Percentiles rank a stretch among this genome's conserved stretches.
These are phyloP conservation scores for Pseudocercospora pini-densiflorae DNA, from an alignment of 2,329 filamentous ascomycete genomes.

Conservation along the genomic window DNA sequence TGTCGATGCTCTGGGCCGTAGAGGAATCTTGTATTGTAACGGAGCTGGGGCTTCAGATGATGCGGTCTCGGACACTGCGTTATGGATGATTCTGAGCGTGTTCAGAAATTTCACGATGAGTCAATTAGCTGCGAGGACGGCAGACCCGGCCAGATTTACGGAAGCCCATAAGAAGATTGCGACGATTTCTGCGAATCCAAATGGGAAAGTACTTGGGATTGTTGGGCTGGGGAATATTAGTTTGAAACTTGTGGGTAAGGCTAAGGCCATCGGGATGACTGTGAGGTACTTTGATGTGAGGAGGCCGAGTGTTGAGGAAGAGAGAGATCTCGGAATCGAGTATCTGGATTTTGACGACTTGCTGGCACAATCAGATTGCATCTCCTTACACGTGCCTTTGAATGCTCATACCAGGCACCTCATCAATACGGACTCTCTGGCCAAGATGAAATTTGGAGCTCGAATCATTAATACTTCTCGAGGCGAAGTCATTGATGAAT, in stretches of 20 bases:
- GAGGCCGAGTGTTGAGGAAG: background rate
- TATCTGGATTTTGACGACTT: background rate
- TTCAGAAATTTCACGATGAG: slow-evolving; percentile 72
- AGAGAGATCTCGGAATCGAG: background rate
- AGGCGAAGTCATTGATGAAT: slow-evolving; percentile 7
- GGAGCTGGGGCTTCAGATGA: slow-evolving; percentile 70
- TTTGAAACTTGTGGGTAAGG: background rate
- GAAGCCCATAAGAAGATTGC: slow-evolving; percentile 65
- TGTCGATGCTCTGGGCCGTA: slow-evolving; percentile 61
- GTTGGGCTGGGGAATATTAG: slow-evolving; percentile 2
- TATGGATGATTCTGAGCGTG: slow-evolving; percentile 69
- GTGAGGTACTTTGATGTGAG: background rate
- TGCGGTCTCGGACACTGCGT: slow-evolving; percentile 72
- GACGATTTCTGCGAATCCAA: slow-evolving; percentile 48
- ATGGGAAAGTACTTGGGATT: background rate
- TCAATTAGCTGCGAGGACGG: slow-evolving; percentile 57
- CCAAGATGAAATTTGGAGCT: background rate
- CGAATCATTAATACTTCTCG: slow-evolving; percentile 8
- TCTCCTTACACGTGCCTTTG: slow-evolving; percentile 4
- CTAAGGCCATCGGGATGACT: background rate
- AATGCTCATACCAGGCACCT: background rate
- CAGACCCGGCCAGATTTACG: slow-evolving; percentile 53
- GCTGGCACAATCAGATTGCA: background rate
- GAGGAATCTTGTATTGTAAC: slow-evolving; percentile 73
- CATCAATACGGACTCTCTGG: background rate